Evolutionary conservation across 1,284 basidiomycete genomes (phyloP).

Genomic region (Sporisorium iseilematis-ciliati): DNA sequence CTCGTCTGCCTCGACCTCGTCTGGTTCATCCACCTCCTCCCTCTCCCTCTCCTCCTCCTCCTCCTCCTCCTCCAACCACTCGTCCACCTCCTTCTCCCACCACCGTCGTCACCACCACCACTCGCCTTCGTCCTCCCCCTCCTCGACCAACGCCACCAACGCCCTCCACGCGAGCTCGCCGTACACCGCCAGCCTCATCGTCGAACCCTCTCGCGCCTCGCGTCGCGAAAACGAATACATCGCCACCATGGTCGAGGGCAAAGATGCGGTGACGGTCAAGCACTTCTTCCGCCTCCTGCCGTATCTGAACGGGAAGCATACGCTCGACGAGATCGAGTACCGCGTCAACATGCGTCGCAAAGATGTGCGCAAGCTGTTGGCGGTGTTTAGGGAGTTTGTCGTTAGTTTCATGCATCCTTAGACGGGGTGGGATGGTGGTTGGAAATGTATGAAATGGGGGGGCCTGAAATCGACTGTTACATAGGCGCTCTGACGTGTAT

Average conservation of each 20-base stretch:
- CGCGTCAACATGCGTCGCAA: slow-evolving; percentile 47
- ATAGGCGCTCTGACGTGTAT: no score
- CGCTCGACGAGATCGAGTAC: slow-evolving; percentile 66
- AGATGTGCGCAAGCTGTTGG: slow-evolving; percentile 55
- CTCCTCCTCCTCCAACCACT: neutral
- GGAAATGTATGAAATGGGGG: no score
- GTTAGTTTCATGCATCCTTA: slow-evolving; percentile 64
- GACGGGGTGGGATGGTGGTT: no score
- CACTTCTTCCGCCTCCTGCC: slow-evolving; percentile 58
- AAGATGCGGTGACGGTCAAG: slow-evolving; percentile 72
- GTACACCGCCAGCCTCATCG: slow-evolving; percentile 74
- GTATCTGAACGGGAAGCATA: slow-evolving; percentile 67
- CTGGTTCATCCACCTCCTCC: slow-evolving; percentile 14
- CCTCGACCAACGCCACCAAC: slow-evolving; percentile 4
- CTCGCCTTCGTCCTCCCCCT: neutral
- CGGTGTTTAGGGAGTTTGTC: slow-evolving; percentile 52
- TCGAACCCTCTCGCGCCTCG: slow-evolving; percentile 84
- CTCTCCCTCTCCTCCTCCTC: slow-evolving; percentile 27
- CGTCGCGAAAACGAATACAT: slow-evolving; percentile 82
- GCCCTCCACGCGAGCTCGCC: neutral
- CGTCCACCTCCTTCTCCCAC: neutral
- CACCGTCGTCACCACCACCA: slow-evolving; percentile 5
- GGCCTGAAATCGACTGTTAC: no score
- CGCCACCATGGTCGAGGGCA: slow-evolving; percentile 83
- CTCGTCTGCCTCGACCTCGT: slow-evolving; percentile 20